phyloP scores from a whole-genome alignment of 805 yeast species.

The Yarrowia deformans region DNA sequence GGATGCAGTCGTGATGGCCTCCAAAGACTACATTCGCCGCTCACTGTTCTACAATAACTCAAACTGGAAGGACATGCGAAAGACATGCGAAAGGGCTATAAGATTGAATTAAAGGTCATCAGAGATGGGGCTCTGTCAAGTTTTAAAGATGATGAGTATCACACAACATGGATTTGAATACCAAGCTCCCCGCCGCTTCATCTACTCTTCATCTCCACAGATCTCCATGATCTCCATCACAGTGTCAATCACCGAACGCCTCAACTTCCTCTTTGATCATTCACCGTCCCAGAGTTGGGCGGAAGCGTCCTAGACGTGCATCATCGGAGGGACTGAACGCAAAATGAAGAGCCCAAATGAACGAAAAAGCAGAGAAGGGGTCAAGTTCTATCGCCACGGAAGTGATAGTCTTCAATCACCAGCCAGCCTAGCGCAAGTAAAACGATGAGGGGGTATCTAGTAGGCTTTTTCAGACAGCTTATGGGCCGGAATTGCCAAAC shows the following conservation, averaged over 20 bases:
- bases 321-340: background rate
- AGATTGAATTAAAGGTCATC: background rate
- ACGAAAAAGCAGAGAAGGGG: background rate
- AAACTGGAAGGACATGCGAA: background rate
- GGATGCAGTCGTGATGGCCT: background rate
- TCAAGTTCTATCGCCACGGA: background rate
- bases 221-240: background rate
- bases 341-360: background rate
- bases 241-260: conserved; percentile 13
- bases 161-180: too few species aligned
- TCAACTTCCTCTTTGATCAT: conserved; percentile 19
- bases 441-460: background rate
- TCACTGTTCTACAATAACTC: conserved; percentile 12
- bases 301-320: conserved; percentile 20
- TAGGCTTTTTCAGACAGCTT: background rate
- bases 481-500: background rate
- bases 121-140: background rate
- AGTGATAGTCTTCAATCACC: background rate
- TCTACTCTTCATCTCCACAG: background rate
- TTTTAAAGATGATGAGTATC: too few species aligned
- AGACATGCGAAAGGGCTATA: background rate
- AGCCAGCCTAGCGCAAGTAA: background rate
- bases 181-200: background rate
- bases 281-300: conserved; percentile 14
- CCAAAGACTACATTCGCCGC: conserved; percentile 5